Conservation (phyloP, 805 yeast genomes). For the Metschnikowia matae region DNA sequence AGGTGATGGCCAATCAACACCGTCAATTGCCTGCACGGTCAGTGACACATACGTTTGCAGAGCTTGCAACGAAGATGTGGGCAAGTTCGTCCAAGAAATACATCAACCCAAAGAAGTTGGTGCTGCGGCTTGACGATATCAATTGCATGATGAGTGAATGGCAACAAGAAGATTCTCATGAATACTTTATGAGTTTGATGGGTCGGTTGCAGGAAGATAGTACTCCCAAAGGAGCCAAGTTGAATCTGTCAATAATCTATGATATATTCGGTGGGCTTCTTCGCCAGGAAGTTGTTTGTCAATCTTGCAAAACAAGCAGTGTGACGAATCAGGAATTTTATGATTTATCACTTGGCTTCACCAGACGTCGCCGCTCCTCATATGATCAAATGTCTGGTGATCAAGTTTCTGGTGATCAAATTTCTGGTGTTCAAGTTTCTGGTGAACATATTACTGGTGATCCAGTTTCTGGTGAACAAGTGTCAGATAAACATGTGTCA, state of each 20-base stretch:
- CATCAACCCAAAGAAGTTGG: conserved; percentile 72
- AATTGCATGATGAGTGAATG: conserved; percentile 96
- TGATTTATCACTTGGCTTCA: conserved; percentile 81
- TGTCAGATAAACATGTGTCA: too few species aligned
- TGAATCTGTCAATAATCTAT: conserved; percentile 76
- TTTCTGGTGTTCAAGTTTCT: too few species aligned
- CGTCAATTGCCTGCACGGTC: conserved; percentile 46
- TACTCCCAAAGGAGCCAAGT: conserved; percentile 83
- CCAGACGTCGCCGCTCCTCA: conserved; percentile 29
- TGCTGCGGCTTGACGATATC: conserved; percentile 70
- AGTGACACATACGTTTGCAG: conserved; percentile 65
- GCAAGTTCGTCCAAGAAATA: conserved; percentile 31
- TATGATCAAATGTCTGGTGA: too few species aligned
- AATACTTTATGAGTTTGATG: conserved; percentile 89
- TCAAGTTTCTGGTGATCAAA: too few species aligned
- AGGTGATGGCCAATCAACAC: conserved; percentile 53
- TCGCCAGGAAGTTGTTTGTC: conserved; percentile 81
- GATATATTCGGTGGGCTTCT: conserved; percentile 93
- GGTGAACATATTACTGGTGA: too few species aligned
- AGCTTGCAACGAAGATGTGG: conserved; percentile 69
- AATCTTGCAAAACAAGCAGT: conserved; percentile 74
- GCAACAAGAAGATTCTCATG: conserved; percentile 98
- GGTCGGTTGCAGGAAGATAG: conserved; percentile 87
- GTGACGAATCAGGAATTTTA: conserved; percentile 90
- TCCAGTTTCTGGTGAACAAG: too few species aligned